Conservation (phyloP, 2,329 filamentous ascomycete species). For the Fusarium camptoceras region DNA sequence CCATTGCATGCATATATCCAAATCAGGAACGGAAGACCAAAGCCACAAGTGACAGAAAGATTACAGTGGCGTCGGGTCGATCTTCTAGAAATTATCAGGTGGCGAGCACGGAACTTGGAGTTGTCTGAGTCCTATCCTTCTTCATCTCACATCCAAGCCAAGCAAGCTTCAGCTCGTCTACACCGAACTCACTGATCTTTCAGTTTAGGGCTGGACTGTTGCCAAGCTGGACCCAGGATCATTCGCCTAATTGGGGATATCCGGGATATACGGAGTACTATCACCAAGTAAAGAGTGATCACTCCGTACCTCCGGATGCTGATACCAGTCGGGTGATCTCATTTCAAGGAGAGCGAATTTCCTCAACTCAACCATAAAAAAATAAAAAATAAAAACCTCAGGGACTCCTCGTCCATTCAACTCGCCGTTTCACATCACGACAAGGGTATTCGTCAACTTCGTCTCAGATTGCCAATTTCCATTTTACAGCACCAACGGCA, state of each 20-base stretch:
- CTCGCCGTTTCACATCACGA: slow-evolving; percentile 40
- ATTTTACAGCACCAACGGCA: slow-evolving; percentile 26
- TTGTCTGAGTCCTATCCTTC: slow-evolving; percentile 1
- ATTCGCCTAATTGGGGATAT: slow-evolving; percentile 18
- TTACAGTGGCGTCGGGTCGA: slow-evolving; percentile 8
- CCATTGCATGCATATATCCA: slow-evolving; percentile 15
- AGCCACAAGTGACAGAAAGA: slow-evolving; percentile 2
- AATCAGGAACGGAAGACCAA: slow-evolving; percentile 9
- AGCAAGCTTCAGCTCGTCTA: slow-evolving; percentile 9
- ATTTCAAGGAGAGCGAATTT: slow-evolving; percentile 2
- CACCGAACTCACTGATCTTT: not conserved
- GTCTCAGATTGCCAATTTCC: slow-evolving; percentile 48
- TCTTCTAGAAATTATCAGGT: slow-evolving; percentile 38
- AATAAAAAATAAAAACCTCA: slow-evolving; percentile 9
- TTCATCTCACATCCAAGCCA: slow-evolving; percentile 29
- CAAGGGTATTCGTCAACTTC: slow-evolving; percentile 25
- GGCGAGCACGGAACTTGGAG: slow-evolving; percentile 2
- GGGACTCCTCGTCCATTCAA: slow-evolving; percentile 27
- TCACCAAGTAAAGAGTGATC: not conserved
- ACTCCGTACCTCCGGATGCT: not conserved
- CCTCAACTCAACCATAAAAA: not conserved
- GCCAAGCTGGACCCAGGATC: slow-evolving; percentile 9
- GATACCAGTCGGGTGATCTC: not conserved
- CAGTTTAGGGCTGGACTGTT: slow-evolving; percentile 29
- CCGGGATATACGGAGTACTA: not conserved